A percentile compares a stretch with the other conserved stretches of the same genome.
Evolutionary conservation across 805 yeast genomes (phyloP).

Genomic region (Schwanniomyces sp.): DNA sequence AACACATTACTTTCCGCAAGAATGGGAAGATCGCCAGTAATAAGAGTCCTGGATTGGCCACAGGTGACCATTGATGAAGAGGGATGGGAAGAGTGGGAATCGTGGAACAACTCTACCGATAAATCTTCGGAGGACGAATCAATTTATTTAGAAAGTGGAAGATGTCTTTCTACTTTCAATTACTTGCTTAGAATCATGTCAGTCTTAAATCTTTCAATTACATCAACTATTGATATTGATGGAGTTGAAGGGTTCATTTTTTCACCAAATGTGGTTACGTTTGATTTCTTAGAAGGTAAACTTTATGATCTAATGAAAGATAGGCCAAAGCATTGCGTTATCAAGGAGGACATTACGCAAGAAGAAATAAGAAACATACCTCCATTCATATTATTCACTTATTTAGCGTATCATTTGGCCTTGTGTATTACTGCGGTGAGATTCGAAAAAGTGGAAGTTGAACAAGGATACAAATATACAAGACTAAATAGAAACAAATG

Average conservation of each 20-base stretch:
- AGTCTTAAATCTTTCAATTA: constrained; percentile 19
- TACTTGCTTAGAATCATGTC: constrained; percentile 13
- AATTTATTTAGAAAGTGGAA: constrained; percentile 16
- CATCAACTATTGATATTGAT: constrained; percentile 15
- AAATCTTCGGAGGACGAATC: constrained; percentile 8
- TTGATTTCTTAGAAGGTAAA: constrained; percentile 2
- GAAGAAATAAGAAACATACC: constrained; percentile 6
- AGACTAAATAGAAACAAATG: constrained; percentile 1
- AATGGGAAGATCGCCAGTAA: constrained; percentile 23
- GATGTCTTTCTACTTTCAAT: constrained; percentile 20
- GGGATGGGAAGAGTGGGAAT: constrained; percentile 29
- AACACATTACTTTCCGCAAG: constrained; percentile 22
- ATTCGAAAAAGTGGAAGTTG: constrained; percentile 3
- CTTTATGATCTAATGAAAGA: not conserved
- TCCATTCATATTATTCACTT: constrained; percentile 15
- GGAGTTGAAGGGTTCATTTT: not conserved
- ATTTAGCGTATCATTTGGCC: constrained; percentile 12
- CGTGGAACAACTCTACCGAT: constrained; percentile 14
- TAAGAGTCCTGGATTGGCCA: constrained; percentile 24
- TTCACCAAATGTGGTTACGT: constrained; percentile 3
- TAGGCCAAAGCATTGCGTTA: constrained; percentile 15
- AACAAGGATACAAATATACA: constrained; percentile 4
- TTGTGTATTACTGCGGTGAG: constrained; percentile 21
- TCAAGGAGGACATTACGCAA: constrained; percentile 5
- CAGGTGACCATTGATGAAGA: constrained; percentile 15